Base-by-base conservation (phyloP, 306 rosid genomes). In the Sesbania bispinosa region DNA sequence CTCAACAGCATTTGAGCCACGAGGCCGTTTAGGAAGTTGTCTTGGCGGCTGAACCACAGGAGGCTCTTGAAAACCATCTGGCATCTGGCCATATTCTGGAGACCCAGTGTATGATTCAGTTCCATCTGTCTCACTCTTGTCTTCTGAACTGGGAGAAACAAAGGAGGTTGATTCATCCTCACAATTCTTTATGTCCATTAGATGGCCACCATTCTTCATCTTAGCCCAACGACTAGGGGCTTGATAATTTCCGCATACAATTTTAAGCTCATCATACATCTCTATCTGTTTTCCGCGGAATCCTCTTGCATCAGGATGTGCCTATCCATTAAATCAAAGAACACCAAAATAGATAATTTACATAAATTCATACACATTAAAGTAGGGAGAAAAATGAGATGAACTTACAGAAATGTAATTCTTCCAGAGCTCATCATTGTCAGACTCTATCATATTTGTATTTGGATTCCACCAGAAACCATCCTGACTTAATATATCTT, bases 211-310 rank as follows among this genome's bases (percentile, higher is more conserved):
- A 13, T 80, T 84, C 72, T 74, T 83, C 87, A 81, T 81, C 81
- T 81, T 86, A 30, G 89, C 84, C 97, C 92, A 88, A 32, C 66
- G 88, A 62, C 85, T 83, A 10, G 90, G 90, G 24, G 92, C 92
- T 74, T 86, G 89, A 78, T 90, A 84, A 66, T 90, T 90, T 77
- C 97, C 95, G 45, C 94, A 90, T 15, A 90, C 94, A 78, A 90
- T 90, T 79, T 85, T 88, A 53, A 90, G 89, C 71, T 90, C 92
- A 70, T 90, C 90, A 36, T 81, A 90, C 90, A 90, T 90, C 85
- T 90, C 94, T 72, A 90, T 82, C 65, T 77, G 88, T 80, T 86
- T 90, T 39, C 89, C 90, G 14, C 78, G 75, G 36, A 88, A 67
- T 57, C 89, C 88, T 81, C 79, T 85, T 7, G 92, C 97, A 73